Evolutionary conservation across 2,329 filamentous ascomycete genomes (phyloP).

Genomic region (Phoma herbarum): DNA sequence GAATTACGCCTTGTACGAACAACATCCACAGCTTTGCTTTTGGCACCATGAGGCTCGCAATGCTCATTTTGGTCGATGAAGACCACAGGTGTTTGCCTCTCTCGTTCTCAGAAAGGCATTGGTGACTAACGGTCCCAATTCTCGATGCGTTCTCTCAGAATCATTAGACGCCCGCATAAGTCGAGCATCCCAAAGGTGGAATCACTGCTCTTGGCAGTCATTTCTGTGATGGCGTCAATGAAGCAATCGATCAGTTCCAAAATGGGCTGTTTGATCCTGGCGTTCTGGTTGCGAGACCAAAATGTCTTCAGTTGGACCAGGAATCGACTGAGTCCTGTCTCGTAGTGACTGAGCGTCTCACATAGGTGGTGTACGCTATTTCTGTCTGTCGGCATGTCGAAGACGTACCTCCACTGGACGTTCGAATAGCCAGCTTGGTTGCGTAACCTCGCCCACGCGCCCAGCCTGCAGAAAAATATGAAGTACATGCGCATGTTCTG

Average conservation of each 20-base stretch:
- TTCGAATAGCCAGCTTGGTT: not conserved
- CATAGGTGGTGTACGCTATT: not conserved
- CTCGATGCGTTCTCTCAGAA: not conserved
- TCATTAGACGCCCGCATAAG: not conserved
- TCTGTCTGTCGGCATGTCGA: conserved; percentile 11
- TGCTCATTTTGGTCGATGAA: not conserved
- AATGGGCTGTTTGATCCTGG: conserved; percentile 9
- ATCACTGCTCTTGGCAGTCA: not conserved
- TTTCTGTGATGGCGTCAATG: conserved; percentile 10
- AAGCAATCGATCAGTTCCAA: conserved; percentile 17
- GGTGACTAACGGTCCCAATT: not conserved
- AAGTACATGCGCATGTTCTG: conserved; percentile 3
- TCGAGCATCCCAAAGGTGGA: not conserved
- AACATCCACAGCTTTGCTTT: not conserved
- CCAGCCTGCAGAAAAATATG: conserved; percentile 16
- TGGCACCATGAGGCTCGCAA: not conserved
- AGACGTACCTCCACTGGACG: conserved; percentile 9
- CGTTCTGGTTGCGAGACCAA: conserved; percentile 11
- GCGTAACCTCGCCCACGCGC: conserved; percentile 7
- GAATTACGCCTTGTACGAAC: not conserved
- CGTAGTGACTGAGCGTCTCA: not conserved
- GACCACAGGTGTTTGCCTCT: too few relatives aligned
- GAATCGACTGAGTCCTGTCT: not conserved
- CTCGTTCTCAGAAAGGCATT: not conserved
- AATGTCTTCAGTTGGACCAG: not conserved